Base-by-base conservation (phyloP, 2,329 filamentous ascomycete genomes). In the Diaporthe citriasiana region DNA sequence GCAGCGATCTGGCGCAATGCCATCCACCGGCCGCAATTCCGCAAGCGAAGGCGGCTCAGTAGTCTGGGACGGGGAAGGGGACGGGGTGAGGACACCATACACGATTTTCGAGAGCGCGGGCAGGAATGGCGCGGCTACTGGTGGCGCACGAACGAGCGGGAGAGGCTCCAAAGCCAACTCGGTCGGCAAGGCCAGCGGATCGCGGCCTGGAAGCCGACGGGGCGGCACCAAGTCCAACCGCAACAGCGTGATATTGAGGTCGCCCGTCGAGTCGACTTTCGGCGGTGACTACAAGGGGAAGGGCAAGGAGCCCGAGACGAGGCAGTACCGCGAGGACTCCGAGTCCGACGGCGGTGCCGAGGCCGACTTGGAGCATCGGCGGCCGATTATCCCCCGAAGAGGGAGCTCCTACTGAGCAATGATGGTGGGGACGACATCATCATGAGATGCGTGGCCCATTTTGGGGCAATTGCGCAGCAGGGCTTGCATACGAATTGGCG, bases 21-120 rank as follows among this genome's bases (percentile, higher is more conserved):
- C 40, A 7, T 63, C 86, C 3, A 88, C 88, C 9, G 84, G 85
- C 38, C 85, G 86, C 69, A 89, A 89, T 77, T 90, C 89, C 12
- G 88, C 85, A 3, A 70, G 51, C 40, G 60, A 71, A 27, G 74
- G 74, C 45, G 59, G 71, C 71, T 50, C 71, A 73, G 50, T 55
- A 13, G 65, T 70, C 22, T 75, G 74, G 74, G 45, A 73, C 3
- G 74, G 72, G 19, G 74, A 72, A 1, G 72, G 65, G 27, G 72
- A 69, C 10, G 68, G 59, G 8, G 17, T 50, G 2, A 63, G 50
- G 15, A 65, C 40, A 12, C 68, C 60, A 9, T 71, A 74, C 33
- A 74, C 81, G 17, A 74, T 79, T 38, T 80, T 82, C 30, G 84
- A 85, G 70, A 79, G 82, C 15, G 82, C 83, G 4, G 82, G 81